Evolutionary conservation across 129 eudicot species (phyloP), one percentile per base, ranked within the genome.

Genomic region (Centaurea solstitialis): DNA sequence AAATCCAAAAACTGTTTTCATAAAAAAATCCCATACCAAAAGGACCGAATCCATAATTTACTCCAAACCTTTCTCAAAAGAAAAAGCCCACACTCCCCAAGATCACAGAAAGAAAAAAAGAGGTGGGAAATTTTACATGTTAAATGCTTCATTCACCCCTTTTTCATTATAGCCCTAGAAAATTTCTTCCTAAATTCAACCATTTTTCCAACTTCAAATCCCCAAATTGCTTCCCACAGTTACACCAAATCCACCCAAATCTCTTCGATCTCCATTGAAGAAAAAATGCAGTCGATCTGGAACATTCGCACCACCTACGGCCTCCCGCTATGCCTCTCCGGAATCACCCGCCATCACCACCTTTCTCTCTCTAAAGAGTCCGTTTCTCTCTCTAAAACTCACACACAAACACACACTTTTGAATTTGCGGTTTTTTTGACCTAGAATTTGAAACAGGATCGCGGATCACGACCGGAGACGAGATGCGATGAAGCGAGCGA

Each of bases 401-500:
- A 26, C 30, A 26, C 30, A 26, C 30, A 26, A 1, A 26, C 30
- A 20, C 21, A 21, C 72, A 26, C 21, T 13, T 26, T 22, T 79
- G 71, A 69, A 53, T 64, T 72, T 9, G 21, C 33, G 73, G 35
- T 22, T 39, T 39, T 79, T 65, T 28, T 74, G 50, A 50, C n/a
- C 10, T 76, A 0, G 24, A n/a, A 57, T 18, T 59, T 30, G 59
- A 0, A 6, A 22, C 85, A 83, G 90, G 85, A 83, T 80, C 26
- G 90, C 83, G 21, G 90, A 87, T 87, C 90, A 87, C 73, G 90
- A 87, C 76, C 85, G 87, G n/a, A 72, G 87, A 72, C 83, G 81
- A 15, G 81, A 87, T 76, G 87, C 62, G 24, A 75, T 87, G 74
- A 87, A 77, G 75, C 33, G 70, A 75, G 43, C 33, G 3, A 72